Percentiles rank a stretch among this genome's conserved stretches.
Evolutionary conservation across 2,329 filamentous ascomycete genomes (phyloP).

Genomic region (Sclerotinia spermophila): DNA sequence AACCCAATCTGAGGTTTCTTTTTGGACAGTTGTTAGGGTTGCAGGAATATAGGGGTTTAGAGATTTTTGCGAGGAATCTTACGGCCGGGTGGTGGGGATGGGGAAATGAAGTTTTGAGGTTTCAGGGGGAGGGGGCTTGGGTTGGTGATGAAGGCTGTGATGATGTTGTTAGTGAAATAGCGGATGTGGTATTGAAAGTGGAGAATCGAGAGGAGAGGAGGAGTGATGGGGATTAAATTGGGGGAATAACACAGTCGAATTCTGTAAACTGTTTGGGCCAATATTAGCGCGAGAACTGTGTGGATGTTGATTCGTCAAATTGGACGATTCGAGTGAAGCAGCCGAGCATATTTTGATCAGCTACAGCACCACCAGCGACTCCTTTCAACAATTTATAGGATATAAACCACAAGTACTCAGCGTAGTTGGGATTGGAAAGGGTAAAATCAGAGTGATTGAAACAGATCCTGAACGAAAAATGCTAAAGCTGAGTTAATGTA

Average conservation of each 20-base stretch:
- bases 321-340: neutral
- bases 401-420: neutral
- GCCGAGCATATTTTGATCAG: neutral
- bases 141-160: neutral
- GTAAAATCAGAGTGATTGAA: neutral
- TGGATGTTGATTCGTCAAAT: neutral
- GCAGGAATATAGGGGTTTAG: constrained; percentile 55
- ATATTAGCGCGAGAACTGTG: neutral
- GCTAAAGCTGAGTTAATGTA: neutral
- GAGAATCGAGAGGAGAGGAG: neutral
- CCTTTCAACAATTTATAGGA: too few species aligned
- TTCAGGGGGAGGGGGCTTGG: constrained; percentile 56
- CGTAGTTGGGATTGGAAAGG: neutral
- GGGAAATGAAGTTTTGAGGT: constrained; percentile 71
- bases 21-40: constrained; percentile 53
- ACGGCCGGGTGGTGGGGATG: constrained; percentile 75
- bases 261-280: neutral
- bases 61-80: constrained; percentile 72
- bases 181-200: neutral
- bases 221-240: neutral
- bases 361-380: neutral
- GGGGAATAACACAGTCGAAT: neutral
- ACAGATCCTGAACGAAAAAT: neutral
- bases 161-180: neutral
- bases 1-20: constrained; percentile 64